These are phyloP conservation scores for Obba rivulosa DNA, from an alignment of 768 basidiomycete species.

Conservation along the genomic window DNA sequence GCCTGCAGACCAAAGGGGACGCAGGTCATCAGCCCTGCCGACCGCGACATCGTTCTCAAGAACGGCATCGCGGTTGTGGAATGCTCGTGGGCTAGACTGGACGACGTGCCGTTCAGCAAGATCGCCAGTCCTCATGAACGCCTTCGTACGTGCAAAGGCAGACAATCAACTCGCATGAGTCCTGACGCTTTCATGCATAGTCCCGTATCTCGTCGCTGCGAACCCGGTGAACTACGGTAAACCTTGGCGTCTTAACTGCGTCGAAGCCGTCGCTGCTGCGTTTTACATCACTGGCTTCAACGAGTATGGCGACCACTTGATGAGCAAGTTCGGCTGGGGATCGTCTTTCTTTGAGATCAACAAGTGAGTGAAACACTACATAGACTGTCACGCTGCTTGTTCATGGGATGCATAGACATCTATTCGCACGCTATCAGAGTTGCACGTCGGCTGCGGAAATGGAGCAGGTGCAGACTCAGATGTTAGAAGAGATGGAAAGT, in stretches of 20 bases:
- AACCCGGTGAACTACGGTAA: constrained; percentile 99
- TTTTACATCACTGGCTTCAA: constrained; percentile 92
- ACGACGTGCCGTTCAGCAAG: constrained; percentile 92
- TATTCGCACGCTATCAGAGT: constrained; percentile 67
- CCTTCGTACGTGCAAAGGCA: constrained; percentile 56
- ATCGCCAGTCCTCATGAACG: constrained; percentile 92
- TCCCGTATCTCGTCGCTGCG: constrained; percentile 91
- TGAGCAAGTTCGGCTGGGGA: constrained; percentile 89
- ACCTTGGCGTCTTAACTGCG: constrained; percentile 94
- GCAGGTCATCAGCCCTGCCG: constrained; percentile 72
- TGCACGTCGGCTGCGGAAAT: constrained; percentile 64
- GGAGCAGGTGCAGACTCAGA: constrained; percentile 52
- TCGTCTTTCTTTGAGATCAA: constrained; percentile 85
- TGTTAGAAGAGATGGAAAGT: constrained; percentile 64
- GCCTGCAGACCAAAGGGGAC: constrained; percentile 73
- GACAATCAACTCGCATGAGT: constrained; percentile 39
- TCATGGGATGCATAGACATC: constrained; percentile 13
- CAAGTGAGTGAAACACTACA: constrained; percentile 36
- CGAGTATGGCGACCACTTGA: constrained; percentile 68
- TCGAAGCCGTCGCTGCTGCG: constrained; percentile 89
- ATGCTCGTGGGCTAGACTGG: constrained; percentile 95
- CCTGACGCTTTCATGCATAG: constrained; percentile 35
- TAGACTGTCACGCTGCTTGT: neutral
- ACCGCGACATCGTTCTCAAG: constrained; percentile 69
- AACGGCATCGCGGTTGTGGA: constrained; percentile 94